Base-by-base conservation (phyloP, 768 basidiomycete species). In the Tricholoma bakamatsutake region DNA sequence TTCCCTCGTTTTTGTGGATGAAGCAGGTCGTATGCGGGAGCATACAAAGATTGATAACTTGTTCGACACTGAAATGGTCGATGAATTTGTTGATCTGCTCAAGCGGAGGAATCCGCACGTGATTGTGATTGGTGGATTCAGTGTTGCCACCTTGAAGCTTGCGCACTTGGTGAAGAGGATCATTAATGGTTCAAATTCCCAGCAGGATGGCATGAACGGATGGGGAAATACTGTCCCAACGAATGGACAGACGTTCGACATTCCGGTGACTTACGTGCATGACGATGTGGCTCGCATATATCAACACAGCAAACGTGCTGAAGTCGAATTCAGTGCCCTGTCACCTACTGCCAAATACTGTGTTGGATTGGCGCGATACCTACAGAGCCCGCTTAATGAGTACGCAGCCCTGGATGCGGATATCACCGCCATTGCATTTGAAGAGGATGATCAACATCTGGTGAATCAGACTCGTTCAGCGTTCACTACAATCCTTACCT, bases 221-320 rank as follows among this genome's bases (percentile, higher is more conserved):
- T 64, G 66, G 60, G 65, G 60, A 3, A 52, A 40, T 21, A 35
- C 21, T 34, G 45, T 37, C 30, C 27, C 59, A 24, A 63, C 68
- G n/a, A 69, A 75, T 49, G 76, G 75, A 35, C 78, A 79, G 57
- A 61, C 63, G 31, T 80, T 82, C 61, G 73, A 82, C 54, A 87
- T 84, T 46, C 87, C 86, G 1, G 84, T 95, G 55, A 83, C 89
- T 35, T 98, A 90, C 66, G 84, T 91, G 33, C 80, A 81, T 40
- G 97, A 99, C 65, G 92, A 96, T 54, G 87, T 96, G 34, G 97
- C 97, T 12, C 81, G 96, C 42, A 84, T 98, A 42, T 98, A 93
- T 69, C 93, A 95, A 71, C 87, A 94, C 66, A 93, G 90, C 65
- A 80, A 84, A 56, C 87, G 95, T 35, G 92, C 92, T 2, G 76